These are phyloP conservation scores for Endothia cerciana DNA, from an alignment of 2,329 filamentous ascomycete species.

Conservation along the genomic window DNA sequence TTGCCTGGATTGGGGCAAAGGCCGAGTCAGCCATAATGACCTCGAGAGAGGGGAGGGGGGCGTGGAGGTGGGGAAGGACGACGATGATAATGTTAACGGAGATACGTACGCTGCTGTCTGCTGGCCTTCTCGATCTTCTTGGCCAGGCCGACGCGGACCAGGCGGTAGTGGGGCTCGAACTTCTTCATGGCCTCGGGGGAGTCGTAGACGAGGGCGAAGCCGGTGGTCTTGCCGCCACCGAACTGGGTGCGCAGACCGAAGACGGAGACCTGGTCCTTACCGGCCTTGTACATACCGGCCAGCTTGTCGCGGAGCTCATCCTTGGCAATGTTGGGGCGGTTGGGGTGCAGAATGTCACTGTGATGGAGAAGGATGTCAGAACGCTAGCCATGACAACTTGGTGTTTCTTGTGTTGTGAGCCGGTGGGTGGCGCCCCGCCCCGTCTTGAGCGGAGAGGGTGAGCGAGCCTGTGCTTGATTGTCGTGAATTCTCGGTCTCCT, in stretches of 20 bases:
- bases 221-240: conserved; percentile 99
- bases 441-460: background rate
- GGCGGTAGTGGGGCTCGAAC: conserved; percentile 98
- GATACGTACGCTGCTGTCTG: conserved; percentile 96
- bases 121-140: conserved; percentile 95
- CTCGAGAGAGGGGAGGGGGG: background rate
- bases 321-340: conserved; percentile 98
- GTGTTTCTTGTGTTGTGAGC: background rate
- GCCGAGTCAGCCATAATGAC: conserved; percentile 15
- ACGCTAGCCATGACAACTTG: background rate
- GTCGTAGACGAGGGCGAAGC: conserved; percentile 99
- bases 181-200: conserved; percentile 98
- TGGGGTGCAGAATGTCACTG: conserved; percentile 99
- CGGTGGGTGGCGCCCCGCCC: background rate
- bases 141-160: conserved; percentile 90
- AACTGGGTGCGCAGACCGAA: conserved; percentile 99
- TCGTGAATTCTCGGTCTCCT: too few relatives aligned
- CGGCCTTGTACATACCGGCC: conserved; percentile 94
- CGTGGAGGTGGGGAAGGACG: background rate
- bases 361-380: conserved; percentile 14
- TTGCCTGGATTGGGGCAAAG: conserved; percentile 71
- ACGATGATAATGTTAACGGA: conserved; percentile 13
- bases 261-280: conserved; percentile 96
- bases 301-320: conserved; percentile 97
- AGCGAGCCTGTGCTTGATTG: too few relatives aligned